phyloP scores from a whole-genome alignment of 352 stramenopile species.

The Phytopythium delawarense region DNA sequence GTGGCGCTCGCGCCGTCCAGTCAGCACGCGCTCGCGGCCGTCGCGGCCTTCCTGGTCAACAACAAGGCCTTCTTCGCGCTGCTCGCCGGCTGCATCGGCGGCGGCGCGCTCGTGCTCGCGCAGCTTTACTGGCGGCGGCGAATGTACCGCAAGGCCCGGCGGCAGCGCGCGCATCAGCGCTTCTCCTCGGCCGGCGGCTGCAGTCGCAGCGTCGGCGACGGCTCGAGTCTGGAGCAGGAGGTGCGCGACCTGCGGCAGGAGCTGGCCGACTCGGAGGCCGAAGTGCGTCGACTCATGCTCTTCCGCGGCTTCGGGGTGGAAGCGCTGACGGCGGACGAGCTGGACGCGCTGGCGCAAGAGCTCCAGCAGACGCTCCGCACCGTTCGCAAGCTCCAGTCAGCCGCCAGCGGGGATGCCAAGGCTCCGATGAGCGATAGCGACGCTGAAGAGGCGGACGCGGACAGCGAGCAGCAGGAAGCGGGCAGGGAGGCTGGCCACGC shows the following conservation, averaged over 20 bases:
- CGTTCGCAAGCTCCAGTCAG: conserved; percentile 14
- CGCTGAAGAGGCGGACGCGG: background rate
- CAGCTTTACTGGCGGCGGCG: conserved; percentile 23
- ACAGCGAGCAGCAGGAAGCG: background rate
- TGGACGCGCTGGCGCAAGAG: conserved; percentile 52
- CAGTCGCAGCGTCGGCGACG: conserved; percentile 4
- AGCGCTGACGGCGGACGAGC: conserved; percentile 30
- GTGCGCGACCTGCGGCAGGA: conserved; percentile 65
- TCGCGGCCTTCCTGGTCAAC: conserved; percentile 35
- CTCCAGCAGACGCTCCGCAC: conserved; percentile 48
- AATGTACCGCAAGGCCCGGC: conserved; percentile 5
- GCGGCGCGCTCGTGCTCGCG: conserved; percentile 37
- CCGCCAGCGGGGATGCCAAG: background rate
- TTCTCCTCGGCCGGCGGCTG: conserved; percentile 2
- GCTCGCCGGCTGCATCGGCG: conserved; percentile 44
- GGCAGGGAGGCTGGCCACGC: background rate
- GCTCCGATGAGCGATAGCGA: background rate
- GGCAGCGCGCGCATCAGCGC: conserved; percentile 10
- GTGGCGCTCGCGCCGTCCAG: conserved; percentile 37
- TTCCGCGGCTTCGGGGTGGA: conserved; percentile 77
- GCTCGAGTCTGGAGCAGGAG: conserved; percentile 42
- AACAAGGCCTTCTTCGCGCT: conserved; percentile 51
- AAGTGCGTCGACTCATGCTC: conserved; percentile 72
- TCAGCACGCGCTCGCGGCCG: conserved; percentile 49
- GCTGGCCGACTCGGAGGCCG: conserved; percentile 66